Evolutionary conservation across 2,329 filamentous ascomycete genomes (phyloP), one percentile per base, ranked within the genome.

Genomic region (Cadophora sp.): DNA sequence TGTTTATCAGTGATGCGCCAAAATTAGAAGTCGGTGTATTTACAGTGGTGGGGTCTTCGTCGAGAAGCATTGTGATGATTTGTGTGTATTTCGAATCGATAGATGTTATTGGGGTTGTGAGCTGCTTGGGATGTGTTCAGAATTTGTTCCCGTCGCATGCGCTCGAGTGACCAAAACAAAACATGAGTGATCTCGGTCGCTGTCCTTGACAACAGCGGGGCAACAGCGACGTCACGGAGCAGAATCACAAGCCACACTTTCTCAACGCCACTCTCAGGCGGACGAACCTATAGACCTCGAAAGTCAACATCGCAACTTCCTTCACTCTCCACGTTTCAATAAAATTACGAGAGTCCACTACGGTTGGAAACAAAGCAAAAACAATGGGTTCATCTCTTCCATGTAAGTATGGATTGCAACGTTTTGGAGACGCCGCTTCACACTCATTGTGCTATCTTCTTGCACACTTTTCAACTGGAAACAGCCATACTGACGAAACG

Each of bases 41-140:
- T 88, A 97, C 93, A 55, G 90, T 91, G 55, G 92, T 92, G 73
- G 94, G 95, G 79, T 96, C 92, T 83, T 97, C 94, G 81, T 97
- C 93, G 82, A 98, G 92, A 79, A 97, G 86, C 92, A 98, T 97
- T 72, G 82, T 93, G 83, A 69, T 14, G 31, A 19, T 50, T 53
- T 65, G 9, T 65, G 12, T 29, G 34, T 34, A 19, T 16, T 48
- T 26, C 11, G 9, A 31, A 34, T 26, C 1, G 37, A 34, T 11
- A 29, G n/a, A 27, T 19, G 53, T 34, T 29, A 26, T 40, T 40
- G 29, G 2, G 22, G 19, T 48, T 6, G 27, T 22, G 19, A 34
- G 12, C 3, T 16, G 8, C 5, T 34, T 24, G 24, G 27, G 0
- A 26, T 40, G 22, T 26, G 34, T 43, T 59, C n/a, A 43, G 8